Evolutionary conservation across 179 eudicot species (phyloP).

Genomic region (Silene coronaria): DNA sequence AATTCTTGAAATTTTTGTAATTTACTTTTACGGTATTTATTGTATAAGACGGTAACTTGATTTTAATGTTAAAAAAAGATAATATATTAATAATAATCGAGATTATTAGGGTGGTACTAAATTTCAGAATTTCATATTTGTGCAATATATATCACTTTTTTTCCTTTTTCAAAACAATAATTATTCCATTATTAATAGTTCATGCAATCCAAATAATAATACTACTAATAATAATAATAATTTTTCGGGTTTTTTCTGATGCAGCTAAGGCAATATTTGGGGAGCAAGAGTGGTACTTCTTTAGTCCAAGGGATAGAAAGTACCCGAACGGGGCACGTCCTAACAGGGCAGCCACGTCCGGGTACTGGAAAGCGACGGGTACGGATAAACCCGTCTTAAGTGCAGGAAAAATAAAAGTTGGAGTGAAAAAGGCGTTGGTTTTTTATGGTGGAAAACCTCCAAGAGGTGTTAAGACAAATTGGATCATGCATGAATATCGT

Average conservation of each 20-base stretch:
- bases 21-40: neutral
- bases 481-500: constrained; percentile 70
- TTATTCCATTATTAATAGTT: no score
- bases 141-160: no score
- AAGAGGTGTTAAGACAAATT: constrained; percentile 55
- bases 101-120: no score
- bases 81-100: no score
- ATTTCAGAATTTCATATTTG: no score
- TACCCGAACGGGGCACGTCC: constrained; percentile 71
- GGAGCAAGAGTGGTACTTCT: constrained; percentile 63
- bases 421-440: constrained; percentile 59
- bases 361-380: constrained; percentile 69
- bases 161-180: no score
- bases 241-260: neutral
- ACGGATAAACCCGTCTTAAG: constrained; percentile 53
- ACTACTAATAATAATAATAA: no score
- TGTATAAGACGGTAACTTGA: no score
- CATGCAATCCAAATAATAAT: no score
- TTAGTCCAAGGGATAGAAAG: constrained; percentile 57
- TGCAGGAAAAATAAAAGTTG: constrained; percentile 35
- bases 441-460: constrained; percentile 69
- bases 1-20: neutral
- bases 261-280: constrained; percentile 26
- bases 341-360: constrained; percentile 61
- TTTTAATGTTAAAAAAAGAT: no score